Percentiles rank a stretch among this genome's conserved stretches.
Conservation (phyloP, 345 rosid species). For the Salix arbutifolia region DNA sequence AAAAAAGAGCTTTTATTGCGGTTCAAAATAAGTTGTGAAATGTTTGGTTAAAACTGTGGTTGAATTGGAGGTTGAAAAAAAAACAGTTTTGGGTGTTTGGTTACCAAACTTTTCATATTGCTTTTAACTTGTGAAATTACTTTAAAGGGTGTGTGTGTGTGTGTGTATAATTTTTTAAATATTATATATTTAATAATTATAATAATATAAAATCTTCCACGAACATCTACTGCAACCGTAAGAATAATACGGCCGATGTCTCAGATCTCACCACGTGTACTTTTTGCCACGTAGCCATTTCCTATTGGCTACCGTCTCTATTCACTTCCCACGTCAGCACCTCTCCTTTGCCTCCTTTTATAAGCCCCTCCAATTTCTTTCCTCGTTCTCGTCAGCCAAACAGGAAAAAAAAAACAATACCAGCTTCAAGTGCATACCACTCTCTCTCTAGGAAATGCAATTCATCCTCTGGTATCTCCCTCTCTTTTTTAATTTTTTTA, state of each 20-base stretch:
- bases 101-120: no score
- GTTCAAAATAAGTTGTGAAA: no score
- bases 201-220: background rate
- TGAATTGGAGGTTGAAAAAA: no score
- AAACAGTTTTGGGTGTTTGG: no score
- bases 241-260: background rate
- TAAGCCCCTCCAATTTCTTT: background rate
- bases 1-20: no score
- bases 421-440: background rate
- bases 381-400: background rate
- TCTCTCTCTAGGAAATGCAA: background rate
- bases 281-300: background rate
- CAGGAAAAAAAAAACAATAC: background rate
- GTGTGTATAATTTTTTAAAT: no score
- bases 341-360: background rate
- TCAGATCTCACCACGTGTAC: constrained; percentile 12
- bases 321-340: background rate
- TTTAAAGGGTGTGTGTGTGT: no score
- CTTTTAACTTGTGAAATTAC: no score
- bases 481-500: no score
- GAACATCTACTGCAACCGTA: background rate
- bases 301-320: background rate
- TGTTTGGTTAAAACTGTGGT: no score
- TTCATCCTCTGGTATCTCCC: background rate
- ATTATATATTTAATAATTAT: no score